phyloP scores from a whole-genome alignment of 768 basidiomycete species.

The Trametes punicea region DNA sequence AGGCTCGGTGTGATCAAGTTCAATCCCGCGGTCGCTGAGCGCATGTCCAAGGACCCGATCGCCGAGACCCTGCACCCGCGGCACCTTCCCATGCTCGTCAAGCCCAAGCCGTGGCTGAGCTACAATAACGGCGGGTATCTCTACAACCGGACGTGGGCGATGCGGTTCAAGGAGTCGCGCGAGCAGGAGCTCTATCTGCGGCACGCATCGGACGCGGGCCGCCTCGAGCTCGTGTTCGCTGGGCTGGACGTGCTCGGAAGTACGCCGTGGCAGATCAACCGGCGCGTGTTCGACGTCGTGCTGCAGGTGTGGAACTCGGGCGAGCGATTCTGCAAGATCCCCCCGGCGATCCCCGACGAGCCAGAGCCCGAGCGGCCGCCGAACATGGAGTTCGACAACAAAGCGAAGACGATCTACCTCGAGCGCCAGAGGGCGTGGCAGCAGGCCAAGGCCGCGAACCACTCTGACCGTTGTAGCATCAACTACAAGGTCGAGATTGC shows the following conservation, averaged over 20 bases:
- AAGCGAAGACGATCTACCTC: conserved; percentile 53
- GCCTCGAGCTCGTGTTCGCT: conserved; percentile 81
- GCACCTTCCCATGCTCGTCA: conserved; percentile 92
- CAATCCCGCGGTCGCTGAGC: conserved; percentile 75
- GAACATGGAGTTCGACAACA: conserved; percentile 47
- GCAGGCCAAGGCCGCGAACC: conserved; percentile 71
- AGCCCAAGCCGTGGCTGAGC: conserved; percentile 83
- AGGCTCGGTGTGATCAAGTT: conserved; percentile 91
- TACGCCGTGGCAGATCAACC: conserved; percentile 90
- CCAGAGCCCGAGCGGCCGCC: conserved; percentile 60
- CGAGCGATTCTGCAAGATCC: conserved; percentile 77
- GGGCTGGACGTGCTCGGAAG: conserved; percentile 87
- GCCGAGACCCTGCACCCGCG: conserved; percentile 81
- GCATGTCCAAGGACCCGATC: conserved; percentile 72
- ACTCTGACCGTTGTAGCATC: conserved; percentile 87
- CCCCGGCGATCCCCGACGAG: conserved; percentile 63
- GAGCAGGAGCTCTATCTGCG: conserved; percentile 81
- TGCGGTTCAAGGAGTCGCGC: conserved; percentile 89
- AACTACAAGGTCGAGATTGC: conserved; percentile 99
- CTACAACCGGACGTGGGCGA: conserved; percentile 65
- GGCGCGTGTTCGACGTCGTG: conserved; percentile 50
- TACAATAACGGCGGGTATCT: conserved; percentile 82
- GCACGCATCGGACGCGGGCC: conserved; percentile 67
- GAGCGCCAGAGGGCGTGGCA: conserved; percentile 51
- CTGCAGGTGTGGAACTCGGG: conserved; percentile 82